These are phyloP conservation scores for Coemansia sp. DNA, from an alignment of 192 early-diverging fungal genomes.

Conservation along the genomic window DNA sequence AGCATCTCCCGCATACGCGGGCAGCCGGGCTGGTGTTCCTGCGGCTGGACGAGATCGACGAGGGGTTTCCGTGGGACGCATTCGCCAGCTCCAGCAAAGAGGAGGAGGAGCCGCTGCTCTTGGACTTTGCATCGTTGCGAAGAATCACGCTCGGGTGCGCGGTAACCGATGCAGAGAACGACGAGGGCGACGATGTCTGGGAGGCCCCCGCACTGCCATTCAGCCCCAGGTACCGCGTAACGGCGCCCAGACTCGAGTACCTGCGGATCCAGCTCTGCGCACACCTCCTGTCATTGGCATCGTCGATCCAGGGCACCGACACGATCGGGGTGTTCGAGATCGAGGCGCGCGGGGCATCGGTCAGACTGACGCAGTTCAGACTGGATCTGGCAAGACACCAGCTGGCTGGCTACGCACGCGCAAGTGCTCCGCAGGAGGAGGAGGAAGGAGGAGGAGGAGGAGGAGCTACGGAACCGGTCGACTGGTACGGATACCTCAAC, in stretches of 20 bases:
- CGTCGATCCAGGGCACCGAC: neutral
- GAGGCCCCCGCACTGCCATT: neutral
- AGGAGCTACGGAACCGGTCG: neutral
- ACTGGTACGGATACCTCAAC: neutral
- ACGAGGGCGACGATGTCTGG: neutral
- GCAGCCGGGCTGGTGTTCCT: neutral
- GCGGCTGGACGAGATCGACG: neutral
- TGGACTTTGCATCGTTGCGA: neutral
- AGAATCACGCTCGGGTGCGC: neutral
- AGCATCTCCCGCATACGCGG: neutral
- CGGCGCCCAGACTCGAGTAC: neutral
- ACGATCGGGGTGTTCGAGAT: neutral
- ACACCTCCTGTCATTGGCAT: neutral
- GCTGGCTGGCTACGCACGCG: neutral
- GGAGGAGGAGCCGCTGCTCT: too few species aligned
- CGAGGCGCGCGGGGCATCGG: neutral
- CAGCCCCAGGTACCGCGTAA: neutral
- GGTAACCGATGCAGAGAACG: neutral
- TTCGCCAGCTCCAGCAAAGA: neutral
- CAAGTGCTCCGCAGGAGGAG: neutral
- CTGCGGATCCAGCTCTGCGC: conserved; percentile 1
- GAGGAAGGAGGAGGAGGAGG: too few species aligned
- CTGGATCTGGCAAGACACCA: neutral
- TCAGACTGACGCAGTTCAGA: neutral
- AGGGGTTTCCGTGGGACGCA: neutral